Base-by-base conservation (phyloP, 1,284 basidiomycete species). In the Austroboletus niveus region DNA sequence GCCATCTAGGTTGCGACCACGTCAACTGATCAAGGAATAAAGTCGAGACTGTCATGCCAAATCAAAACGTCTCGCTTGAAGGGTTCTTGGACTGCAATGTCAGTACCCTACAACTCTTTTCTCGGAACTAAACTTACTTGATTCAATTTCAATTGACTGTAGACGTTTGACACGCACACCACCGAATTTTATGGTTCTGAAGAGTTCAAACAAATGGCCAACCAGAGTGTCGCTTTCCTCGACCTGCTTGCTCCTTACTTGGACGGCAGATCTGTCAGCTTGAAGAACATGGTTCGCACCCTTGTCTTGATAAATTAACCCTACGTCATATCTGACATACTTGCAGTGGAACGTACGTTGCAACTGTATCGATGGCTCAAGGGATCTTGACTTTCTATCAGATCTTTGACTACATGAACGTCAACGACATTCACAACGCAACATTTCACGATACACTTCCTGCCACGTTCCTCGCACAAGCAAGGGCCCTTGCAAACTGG, bases 391-490 rank as follows among this genome's bases (percentile, higher is more conserved):
- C 34, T 29, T 32, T 38, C 14, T 14, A 15, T 42, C 54, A 88
- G 82, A 74, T 92, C 45, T 92, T 75, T 65, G 89, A 90, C 62
- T 88, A 77, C 60, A 82, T 93, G 72, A 85, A 86, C 62, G 82
- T 90, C 40, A 75, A 89, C 59, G 75, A 70, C 52, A 83, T 89
- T 47, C 89, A 93, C 69, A 84, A 89, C 62, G 71, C 71, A 48
- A 75, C 75, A 0, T 90, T 87, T 58, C 69, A 75, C 10, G 61
- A 75, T 12, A 66, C 65, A 2, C 74, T 86, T 10, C 83, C 84
- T 17, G 61, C 75, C 3, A 79, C 79, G 0, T 79, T 75, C 64
- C 66, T 85, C 30, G 75, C 74, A 49, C 85, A 84, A 64, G 83
- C 80, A 9, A 76, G 82, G 24, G 75, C 75, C 45, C 76, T 89